Conservation (phyloP, 1,284 basidiomycete species). For the Laetiporus sulphureus region DNA sequence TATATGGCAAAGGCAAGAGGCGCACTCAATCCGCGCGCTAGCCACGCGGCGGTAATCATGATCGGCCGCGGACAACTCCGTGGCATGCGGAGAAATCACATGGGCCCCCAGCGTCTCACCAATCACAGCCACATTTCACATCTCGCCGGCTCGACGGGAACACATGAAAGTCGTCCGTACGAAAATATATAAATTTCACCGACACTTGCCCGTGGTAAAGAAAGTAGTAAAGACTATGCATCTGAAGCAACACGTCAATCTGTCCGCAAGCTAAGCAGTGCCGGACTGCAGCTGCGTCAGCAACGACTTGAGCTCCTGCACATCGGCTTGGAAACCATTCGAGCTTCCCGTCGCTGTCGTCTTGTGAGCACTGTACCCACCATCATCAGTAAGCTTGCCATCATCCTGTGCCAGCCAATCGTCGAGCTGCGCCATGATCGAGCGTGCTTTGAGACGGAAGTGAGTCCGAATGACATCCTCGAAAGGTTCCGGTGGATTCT, state of each 20-base stretch:
- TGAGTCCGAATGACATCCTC: constrained; percentile 81
- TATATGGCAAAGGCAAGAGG: too few species aligned
- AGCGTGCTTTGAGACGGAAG: constrained; percentile 77
- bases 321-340: constrained; percentile 57
- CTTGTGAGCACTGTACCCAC: constrained; percentile 24
- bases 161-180: too few species aligned
- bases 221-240: too few species aligned
- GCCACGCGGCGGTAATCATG: too few species aligned
- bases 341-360: constrained; percentile 35
- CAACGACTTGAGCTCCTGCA: constrained; percentile 58
- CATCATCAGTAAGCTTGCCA: constrained; percentile 49
- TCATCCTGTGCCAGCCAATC: constrained; percentile 74
- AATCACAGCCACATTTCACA: too few species aligned
- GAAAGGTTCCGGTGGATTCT: constrained; percentile 76
- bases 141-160: too few species aligned
- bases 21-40: too few species aligned
- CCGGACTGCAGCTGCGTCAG: constrained; percentile 40
- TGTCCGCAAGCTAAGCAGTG: too few species aligned
- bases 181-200: too few species aligned
- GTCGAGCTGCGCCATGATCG: constrained; percentile 70
- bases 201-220: too few species aligned
- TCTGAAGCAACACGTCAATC: too few species aligned
- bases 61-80: not conserved
- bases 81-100: constrained; percentile 1
- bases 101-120: too few species aligned